Percentiles rank a stretch among this genome's conserved stretches.
phyloP scores from a whole-genome alignment of 2,329 filamentous ascomycete genomes.

The Exophiala sp. region DNA sequence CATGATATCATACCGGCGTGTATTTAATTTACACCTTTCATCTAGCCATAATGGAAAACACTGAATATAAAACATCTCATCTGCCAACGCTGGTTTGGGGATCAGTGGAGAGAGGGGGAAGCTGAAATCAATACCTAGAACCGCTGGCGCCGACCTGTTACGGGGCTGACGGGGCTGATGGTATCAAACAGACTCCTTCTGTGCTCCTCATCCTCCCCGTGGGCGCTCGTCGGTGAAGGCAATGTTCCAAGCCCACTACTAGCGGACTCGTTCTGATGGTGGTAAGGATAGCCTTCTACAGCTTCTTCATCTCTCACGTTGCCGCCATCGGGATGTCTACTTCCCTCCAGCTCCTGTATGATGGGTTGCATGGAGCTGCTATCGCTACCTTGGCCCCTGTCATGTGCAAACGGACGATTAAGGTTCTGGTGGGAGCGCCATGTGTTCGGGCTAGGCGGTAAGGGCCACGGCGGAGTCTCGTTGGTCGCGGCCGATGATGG shows the following conservation, averaged over 20 bases:
- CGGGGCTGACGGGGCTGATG: conserved; percentile 20
- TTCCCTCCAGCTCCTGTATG: conserved; percentile 11
- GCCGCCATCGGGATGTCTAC: neutral
- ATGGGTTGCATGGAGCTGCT: conserved; percentile 19
- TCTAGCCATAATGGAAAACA: neutral
- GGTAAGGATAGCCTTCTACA: conserved; percentile 2
- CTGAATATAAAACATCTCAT: neutral
- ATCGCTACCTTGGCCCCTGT: conserved; percentile 6
- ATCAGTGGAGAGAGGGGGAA: neutral
- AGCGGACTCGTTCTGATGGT: conserved; percentile 15
- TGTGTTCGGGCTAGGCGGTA: conserved; percentile 14
- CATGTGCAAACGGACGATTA: neutral
- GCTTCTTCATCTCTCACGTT: neutral
- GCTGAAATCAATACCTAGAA: neutral
- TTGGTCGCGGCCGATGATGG: conserved; percentile 9
- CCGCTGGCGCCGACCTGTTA: neutral
- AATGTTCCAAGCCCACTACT: conserved; percentile 18
- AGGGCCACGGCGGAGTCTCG: conserved; percentile 19
- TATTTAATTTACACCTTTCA: neutral
- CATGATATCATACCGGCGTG: neutral
- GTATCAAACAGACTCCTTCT: conserved; percentile 14
- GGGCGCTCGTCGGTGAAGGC: conserved; percentile 5
- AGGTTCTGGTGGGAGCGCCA: conserved; percentile 6
- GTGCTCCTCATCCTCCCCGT: conserved; percentile 7
- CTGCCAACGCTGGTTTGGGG: neutral